These are phyloP conservation scores for Aspergillus cavernicola DNA, from an alignment of 495 filamentous ascomycete genomes.

Conservation along the genomic window DNA sequence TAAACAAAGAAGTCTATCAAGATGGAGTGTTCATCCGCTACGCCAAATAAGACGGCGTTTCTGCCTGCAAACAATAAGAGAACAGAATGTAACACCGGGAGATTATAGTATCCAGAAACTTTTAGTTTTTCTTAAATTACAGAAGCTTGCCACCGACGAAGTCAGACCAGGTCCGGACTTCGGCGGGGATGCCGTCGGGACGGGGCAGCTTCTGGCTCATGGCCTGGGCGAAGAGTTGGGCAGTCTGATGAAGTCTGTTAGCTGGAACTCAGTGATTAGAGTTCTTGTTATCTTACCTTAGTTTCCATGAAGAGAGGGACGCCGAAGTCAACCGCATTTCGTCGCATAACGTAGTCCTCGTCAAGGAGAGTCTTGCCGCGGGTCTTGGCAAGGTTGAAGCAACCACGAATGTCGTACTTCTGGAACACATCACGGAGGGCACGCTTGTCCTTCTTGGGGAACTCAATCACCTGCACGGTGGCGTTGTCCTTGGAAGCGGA, in stretches of 20 bases:
- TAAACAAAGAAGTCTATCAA: slow-evolving; percentile 33
- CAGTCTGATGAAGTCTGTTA: slow-evolving; percentile 61
- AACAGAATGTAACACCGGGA: slow-evolving; percentile 15
- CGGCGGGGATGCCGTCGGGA: slow-evolving; percentile 73
- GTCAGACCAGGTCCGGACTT: slow-evolving; percentile 91
- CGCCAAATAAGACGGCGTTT: slow-evolving; percentile 24
- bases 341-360: slow-evolving; percentile 97
- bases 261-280: no score
- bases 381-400: slow-evolving; percentile 88
- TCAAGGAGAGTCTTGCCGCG: slow-evolving; percentile 82
- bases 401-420: slow-evolving; percentile 93
- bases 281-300: slow-evolving; percentile 80
- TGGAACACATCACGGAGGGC: slow-evolving; percentile 92
- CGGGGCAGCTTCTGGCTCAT: slow-evolving; percentile 93
- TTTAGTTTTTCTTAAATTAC: slow-evolving; percentile 49
- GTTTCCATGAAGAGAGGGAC: slow-evolving; percentile 99
- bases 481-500: slow-evolving; percentile 59
- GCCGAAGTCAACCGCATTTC: slow-evolving; percentile 97
- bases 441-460: slow-evolving; percentile 94
- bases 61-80: slow-evolving; percentile 17
- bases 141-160: slow-evolving; percentile 89
- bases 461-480: slow-evolving; percentile 87
- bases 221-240: slow-evolving; percentile 89
- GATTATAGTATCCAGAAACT: slow-evolving; percentile 24
- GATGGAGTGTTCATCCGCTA: slow-evolving; percentile 27